Evolutionary conservation across 2,329 filamentous ascomycete species (phyloP).

Genomic region (Colletotrichum sp.): DNA sequence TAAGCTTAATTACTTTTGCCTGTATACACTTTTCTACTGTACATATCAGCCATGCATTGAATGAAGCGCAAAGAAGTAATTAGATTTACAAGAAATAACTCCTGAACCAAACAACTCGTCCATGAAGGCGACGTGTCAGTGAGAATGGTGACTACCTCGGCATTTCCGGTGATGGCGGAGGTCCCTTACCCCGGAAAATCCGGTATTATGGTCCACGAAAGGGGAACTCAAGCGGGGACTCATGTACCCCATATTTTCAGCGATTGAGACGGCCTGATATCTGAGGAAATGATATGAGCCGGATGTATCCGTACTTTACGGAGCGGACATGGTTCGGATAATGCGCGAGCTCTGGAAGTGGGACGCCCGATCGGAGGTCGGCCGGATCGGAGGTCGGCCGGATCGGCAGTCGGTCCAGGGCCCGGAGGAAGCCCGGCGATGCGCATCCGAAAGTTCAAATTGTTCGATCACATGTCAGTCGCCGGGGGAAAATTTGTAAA

Average conservation of each 20-base stretch:
- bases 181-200: not conserved
- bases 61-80: not conserved
- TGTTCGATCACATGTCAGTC: too few species aligned
- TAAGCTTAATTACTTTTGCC: not conserved
- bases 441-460: too few species aligned
- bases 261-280: not conserved
- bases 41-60: not conserved
- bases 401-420: too few species aligned
- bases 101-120: not conserved
- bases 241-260: not conserved
- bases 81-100: not conserved
- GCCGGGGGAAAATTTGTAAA: too few species aligned
- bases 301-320: too few species aligned
- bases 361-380: not conserved
- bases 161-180: not conserved
- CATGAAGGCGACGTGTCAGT: too few species aligned
- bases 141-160: too few species aligned
- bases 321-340: too few species aligned
- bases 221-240: not conserved
- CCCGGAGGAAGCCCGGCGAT: too few species aligned
- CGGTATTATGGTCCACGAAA: not conserved
- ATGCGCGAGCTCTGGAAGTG: not conserved
- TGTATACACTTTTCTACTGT: not conserved
- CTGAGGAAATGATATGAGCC: not conserved
- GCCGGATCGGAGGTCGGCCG: too few species aligned